Evolutionary conservation across 768 basidiomycete species (phyloP).

Genomic region (Tylopilus sp.): DNA sequence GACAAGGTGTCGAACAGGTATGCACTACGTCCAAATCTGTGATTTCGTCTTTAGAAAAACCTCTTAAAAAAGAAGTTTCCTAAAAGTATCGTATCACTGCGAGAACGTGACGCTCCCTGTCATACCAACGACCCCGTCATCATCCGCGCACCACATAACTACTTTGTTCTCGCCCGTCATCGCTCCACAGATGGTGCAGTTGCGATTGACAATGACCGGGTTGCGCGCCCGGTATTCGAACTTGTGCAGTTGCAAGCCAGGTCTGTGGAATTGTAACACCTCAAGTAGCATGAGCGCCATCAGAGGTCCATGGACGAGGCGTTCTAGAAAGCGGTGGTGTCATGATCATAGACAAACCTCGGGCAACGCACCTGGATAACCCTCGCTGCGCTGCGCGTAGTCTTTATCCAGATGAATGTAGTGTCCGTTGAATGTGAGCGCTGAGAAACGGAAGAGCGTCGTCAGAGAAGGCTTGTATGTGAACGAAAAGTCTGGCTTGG

Average conservation of each 20-base stretch:
- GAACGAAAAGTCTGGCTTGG: constrained; percentile 57
- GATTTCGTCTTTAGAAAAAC: not conserved
- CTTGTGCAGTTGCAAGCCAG: constrained; percentile 40
- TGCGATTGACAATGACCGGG: constrained; percentile 53
- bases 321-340: constrained; percentile 42
- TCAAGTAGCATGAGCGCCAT: constrained; percentile 80
- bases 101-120: constrained; percentile 43
- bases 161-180: constrained; percentile 36
- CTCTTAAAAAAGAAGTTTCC: no score
- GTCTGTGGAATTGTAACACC: constrained; percentile 46
- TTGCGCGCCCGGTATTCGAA: constrained; percentile 74
- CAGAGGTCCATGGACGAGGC: constrained; percentile 82
- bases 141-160: constrained; percentile 58
- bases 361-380: constrained; percentile 55
- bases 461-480: constrained; percentile 63
- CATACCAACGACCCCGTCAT: constrained; percentile 66
- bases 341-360: not conserved
- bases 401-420: constrained; percentile 80
- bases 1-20: constrained; percentile 23
- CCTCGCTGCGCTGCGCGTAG: constrained; percentile 63
- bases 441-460: constrained; percentile 82
- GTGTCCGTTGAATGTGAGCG: constrained; percentile 83
- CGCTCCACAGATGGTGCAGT: constrained; percentile 45
- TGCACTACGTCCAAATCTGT: constrained; percentile 18
- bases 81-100: not conserved